Evolutionary conservation across 2,329 filamentous ascomycete species (phyloP), one percentile per base, ranked within the genome.

Genomic region (Trichoderma lentiforme): DNA sequence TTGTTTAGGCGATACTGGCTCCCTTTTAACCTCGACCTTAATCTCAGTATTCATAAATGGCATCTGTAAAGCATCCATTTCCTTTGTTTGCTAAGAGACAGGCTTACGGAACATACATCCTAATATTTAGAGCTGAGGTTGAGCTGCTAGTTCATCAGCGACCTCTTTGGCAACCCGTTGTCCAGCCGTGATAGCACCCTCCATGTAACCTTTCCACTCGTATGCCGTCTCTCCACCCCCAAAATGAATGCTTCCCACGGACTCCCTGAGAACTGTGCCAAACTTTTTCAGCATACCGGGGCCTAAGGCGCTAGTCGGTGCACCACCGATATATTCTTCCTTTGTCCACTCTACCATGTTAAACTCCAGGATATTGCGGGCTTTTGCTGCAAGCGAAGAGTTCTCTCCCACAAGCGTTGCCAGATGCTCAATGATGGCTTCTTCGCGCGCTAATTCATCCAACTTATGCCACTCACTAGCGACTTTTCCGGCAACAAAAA

Each of bases 161-260:
- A 77, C 76, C 62, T 77, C 76, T 5, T 32, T 60, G 9, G 75
- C 76, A 6, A 70, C 76, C 15, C 74, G 53, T 70, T 74, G 73
- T n/a, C 76, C 76, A 2, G 72, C 73, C 8, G 74, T 69, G 15
- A 77, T 51, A 11, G 76, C 76, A 1, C 76, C 76, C 66, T 77
- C 76, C 76, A 77, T 77, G 57, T 77, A 77, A 4, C 76, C 76
- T 71, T 77, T 77, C 76, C 76, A 77, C 57, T 75, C 73, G 2
- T 68, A 72, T 2, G 76, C 73, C 4, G 74, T 76, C 76, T 77
- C 76, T 3, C 76, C 77, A 2, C 76, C 76, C 3, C 73, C 76
- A 72, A 76, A 77, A 71, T 77, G 74, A 24, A 77, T n/a, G 61
- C 76, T 73, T 4, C 74, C 73, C 15, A 60, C 61, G 15, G 36